Evolutionary conservation across 75 land plant genomes (phyloP).

Genomic region (Picea sitchensis): DNA sequence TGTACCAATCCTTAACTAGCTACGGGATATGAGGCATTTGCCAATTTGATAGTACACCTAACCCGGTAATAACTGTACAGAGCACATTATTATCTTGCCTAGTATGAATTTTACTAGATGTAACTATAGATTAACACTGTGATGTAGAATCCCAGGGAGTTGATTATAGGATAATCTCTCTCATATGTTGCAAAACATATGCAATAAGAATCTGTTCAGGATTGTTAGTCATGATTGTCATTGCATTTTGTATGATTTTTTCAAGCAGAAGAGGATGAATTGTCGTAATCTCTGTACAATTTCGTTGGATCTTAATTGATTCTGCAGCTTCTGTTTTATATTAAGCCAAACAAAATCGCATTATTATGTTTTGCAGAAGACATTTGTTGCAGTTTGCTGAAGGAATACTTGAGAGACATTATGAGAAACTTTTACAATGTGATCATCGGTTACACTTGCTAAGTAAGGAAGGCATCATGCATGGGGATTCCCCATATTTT

Average conservation of each 20-base stretch:
- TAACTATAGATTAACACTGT: neutral
- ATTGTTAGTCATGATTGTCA: neutral
- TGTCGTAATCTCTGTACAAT: neutral
- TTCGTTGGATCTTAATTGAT: neutral
- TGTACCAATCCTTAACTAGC: neutral
- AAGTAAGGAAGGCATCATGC: conserved; percentile 14
- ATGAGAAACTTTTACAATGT: conserved; percentile 74
- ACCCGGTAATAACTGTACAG: too few species aligned
- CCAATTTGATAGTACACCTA: too few species aligned
- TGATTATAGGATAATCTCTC: neutral
- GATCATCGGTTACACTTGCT: conserved; percentile 50
- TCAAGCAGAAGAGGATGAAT: neutral
- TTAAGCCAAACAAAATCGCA: neutral
- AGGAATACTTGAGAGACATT: conserved; percentile 67
- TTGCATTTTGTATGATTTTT: neutral
- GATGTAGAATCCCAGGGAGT: neutral
- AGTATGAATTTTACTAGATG: neutral
- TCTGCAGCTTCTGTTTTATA: neutral
- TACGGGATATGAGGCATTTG: neutral
- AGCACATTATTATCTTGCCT: too few species aligned
- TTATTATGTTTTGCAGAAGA: conserved; percentile 5
- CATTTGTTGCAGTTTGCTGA: conserved; percentile 62
- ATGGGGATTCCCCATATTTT: neutral
- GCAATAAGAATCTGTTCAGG: neutral
- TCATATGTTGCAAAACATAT: neutral